Evolutionary conservation across 345 rosid genomes (phyloP).

Genomic region (Citrus trifoliata): DNA sequence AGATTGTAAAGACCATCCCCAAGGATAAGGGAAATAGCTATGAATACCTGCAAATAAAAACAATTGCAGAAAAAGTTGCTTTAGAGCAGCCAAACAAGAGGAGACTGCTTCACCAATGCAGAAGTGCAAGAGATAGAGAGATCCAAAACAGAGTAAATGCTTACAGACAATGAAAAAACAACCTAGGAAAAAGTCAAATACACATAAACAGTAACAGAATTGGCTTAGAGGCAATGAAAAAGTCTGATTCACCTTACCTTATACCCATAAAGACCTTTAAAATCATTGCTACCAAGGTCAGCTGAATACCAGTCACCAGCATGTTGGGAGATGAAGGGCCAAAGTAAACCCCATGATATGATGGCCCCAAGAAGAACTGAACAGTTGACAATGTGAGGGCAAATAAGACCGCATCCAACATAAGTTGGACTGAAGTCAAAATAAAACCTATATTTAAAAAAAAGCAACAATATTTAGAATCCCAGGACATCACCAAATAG

Average conservation of each 20-base stretch:
- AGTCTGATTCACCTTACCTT: slow-evolving; percentile 46
- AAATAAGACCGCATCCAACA: slow-evolving; percentile 96
- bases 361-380: slow-evolving; percentile 92
- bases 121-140: not conserved
- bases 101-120: not conserved
- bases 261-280: slow-evolving; percentile 94
- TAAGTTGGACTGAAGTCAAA: slow-evolving; percentile 93
- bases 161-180: not conserved
- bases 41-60: slow-evolving; percentile 59
- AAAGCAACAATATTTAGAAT: not conserved
- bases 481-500: not conserved
- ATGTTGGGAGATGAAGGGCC: slow-evolving; percentile 76
- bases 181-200: not conserved
- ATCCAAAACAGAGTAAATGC: not conserved
- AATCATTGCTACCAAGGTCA: slow-evolving; percentile 74
- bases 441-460: slow-evolving; percentile 57
- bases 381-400: slow-evolving; percentile 90
- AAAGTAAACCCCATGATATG: slow-evolving; percentile 88
- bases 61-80: not conserved
- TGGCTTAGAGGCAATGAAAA: slow-evolving; percentile 17
- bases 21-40: slow-evolving; percentile 81
- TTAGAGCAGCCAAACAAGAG: slow-evolving; percentile 8
- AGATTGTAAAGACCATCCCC: slow-evolving; percentile 94
- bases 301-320: slow-evolving; percentile 95
- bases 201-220: slow-evolving; percentile 4